Conservation (phyloP, 2,329 filamentous ascomycete genomes). For the Ophiognomonia clavigignenti-juglandacearum region DNA sequence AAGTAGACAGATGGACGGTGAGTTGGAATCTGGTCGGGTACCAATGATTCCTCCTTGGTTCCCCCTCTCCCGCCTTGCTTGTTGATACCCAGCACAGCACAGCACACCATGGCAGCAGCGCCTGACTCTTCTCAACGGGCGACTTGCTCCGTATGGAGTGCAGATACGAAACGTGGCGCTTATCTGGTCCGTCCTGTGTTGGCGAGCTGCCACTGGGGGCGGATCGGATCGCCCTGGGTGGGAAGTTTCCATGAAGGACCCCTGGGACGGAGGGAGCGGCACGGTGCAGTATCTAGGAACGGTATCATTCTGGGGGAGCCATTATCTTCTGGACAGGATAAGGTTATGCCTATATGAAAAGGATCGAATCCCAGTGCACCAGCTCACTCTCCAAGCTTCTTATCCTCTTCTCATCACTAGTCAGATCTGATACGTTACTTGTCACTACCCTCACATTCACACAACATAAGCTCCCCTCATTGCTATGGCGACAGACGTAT, state of each 20-base stretch:
- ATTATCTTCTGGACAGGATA: background rate
- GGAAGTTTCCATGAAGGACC: no score
- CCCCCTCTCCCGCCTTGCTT: no score
- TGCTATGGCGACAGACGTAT: slow-evolving; percentile 4
- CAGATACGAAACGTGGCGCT: background rate
- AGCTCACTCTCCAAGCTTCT: background rate
- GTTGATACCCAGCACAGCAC: no score
- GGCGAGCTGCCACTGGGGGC: background rate
- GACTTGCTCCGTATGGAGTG: background rate
- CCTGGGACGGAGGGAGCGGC: background rate
- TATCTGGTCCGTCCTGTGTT: background rate
- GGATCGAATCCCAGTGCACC: background rate
- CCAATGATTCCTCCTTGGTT: background rate
- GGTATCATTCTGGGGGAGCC: background rate
- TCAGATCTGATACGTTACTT: no score
- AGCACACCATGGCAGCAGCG: no score
- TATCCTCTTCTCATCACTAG: background rate
- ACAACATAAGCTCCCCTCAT: background rate
- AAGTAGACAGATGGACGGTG: no score
- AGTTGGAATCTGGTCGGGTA: background rate
- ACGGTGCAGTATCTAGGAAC: background rate
- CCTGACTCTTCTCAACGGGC: background rate
- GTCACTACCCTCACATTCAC: background rate
- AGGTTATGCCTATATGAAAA: background rate
- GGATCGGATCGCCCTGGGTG: no score